Percentiles rank a stretch among this genome's conserved stretches.
These are phyloP conservation scores for Syzygium syzygioides DNA, from an alignment of 441 rosid species.

Conservation along the genomic window DNA sequence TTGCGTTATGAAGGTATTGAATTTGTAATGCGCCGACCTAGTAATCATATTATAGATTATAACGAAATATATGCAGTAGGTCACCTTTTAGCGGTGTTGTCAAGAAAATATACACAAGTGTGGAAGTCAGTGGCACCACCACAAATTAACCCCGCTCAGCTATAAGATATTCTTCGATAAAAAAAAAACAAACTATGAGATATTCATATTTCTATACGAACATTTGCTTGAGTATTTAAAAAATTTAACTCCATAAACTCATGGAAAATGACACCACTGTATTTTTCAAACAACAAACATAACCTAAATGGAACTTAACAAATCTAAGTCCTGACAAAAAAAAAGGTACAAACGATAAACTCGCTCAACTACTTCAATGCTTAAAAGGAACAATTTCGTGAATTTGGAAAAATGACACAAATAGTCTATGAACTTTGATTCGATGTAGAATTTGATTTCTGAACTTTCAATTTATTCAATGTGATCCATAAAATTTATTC, in stretches of 20 bases:
- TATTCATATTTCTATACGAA: no score
- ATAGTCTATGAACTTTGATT: no score
- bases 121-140: background rate
- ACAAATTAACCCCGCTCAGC: background rate
- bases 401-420: background rate
- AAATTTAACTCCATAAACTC: background rate
- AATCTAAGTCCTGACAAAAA: background rate
- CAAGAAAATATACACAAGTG: background rate
- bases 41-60: background rate
- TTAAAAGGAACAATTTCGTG: background rate
- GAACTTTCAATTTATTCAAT: no score
- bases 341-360: background rate
- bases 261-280: background rate
- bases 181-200: no score
- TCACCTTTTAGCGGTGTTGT: background rate
- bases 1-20: background rate
- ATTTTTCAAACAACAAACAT: background rate
- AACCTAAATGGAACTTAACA: background rate
- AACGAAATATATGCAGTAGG: no score
- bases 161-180: no score
- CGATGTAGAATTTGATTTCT: no score
- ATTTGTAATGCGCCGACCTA: background rate
- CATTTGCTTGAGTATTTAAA: no score
- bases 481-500: no score
- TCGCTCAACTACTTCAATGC: background rate